Conservation (phyloP, 2,329 filamentous ascomycete species). For the Myotisia sp. region DNA sequence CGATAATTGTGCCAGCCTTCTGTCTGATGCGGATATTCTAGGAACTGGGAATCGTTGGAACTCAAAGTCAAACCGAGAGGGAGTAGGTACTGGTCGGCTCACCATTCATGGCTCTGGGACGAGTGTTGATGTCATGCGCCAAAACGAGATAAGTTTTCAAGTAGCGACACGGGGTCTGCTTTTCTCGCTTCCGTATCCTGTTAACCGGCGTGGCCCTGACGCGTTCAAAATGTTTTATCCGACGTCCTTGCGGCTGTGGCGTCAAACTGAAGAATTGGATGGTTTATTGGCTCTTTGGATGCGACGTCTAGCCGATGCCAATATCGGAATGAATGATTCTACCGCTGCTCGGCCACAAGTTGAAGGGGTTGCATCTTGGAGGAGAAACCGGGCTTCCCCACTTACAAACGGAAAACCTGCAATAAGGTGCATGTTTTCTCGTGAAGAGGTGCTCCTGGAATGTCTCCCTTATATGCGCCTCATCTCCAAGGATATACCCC, state of each 20-base stretch:
- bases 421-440: slow-evolving; percentile 21
- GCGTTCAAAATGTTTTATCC: slow-evolving; percentile 89
- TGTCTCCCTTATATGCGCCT: slow-evolving; percentile 71
- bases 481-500: slow-evolving; percentile 35
- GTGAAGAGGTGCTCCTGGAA: slow-evolving; percentile 48
- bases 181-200: slow-evolving; percentile 71
- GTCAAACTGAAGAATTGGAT: slow-evolving; percentile 66
- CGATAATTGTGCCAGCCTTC: slow-evolving; percentile 68
- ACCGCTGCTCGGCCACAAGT: slow-evolving; percentile 1
- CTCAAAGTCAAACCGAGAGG: slow-evolving; percentile 21
- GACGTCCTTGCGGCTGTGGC: slow-evolving; percentile 68
- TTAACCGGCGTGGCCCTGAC: slow-evolving; percentile 50
- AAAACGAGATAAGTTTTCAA: slow-evolving; percentile 90
- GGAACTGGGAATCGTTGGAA: slow-evolving; percentile 47
- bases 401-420: neutral
- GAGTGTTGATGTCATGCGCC: slow-evolving; percentile 61
- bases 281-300: slow-evolving; percentile 41
- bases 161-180: slow-evolving; percentile 74
- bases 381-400: slow-evolving; percentile 9
- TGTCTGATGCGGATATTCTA: slow-evolving; percentile 80
- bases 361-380: slow-evolving; percentile 27
- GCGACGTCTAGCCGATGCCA: slow-evolving; percentile 22
- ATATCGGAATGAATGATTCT: slow-evolving; percentile 30
- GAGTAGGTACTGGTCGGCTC: slow-evolving; percentile 37
- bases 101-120: slow-evolving; percentile 39